Base-by-base conservation (phyloP, 2,329 filamentous ascomycete genomes). In the Cryphonectria parasitica region DNA sequence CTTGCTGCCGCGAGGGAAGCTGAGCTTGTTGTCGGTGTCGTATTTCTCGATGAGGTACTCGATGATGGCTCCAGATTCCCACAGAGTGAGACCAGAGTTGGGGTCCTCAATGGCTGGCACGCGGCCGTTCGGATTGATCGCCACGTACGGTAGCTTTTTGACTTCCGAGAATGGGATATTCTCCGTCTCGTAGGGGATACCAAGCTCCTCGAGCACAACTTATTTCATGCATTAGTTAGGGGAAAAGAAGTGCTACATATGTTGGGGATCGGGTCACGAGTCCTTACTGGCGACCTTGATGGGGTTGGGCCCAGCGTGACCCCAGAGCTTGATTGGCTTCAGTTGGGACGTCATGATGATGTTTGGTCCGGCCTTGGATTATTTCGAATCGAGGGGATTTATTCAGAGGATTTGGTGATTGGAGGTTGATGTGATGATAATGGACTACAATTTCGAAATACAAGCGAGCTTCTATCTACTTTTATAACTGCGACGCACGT, bases 11-110 rank as follows among this genome's bases (percentile, higher is more conserved):
- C 73, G 69, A 5, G 77, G 74, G 75, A 82, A 85, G 71, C 78
- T 81, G 69, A 85, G 73, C 69, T 78, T 82, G 52, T 80, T 74
- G 10, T 81, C 75, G 52, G 75, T 81, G 76, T 86, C 83, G 77
- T 86, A 86, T 15, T 74, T 77, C 41, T 82, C 80, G 68, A 83
- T 74, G 31, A 87, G 74, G 70, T 86, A 87, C 70, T 83, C 80
- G 70, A 87, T 75, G 74, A 86, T 85, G 15, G 85, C 85, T 34
- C 83, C 83, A 22, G 81, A 83, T 75, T 87, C 84, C 82, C 83
- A 87, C 56, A 85, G 79, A 0, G 80, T 82, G 54, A 86, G 77
- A 70, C 79, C 80, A 58, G 83, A 85, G 71, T 82, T 82, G 71
- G 82, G 82, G 72, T 85, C 70, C 17, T 62, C 41, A 45, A 69